These are phyloP conservation scores for Laguncularia racemosa DNA, from an alignment of 345 rosid genomes.

Conservation along the genomic window DNA sequence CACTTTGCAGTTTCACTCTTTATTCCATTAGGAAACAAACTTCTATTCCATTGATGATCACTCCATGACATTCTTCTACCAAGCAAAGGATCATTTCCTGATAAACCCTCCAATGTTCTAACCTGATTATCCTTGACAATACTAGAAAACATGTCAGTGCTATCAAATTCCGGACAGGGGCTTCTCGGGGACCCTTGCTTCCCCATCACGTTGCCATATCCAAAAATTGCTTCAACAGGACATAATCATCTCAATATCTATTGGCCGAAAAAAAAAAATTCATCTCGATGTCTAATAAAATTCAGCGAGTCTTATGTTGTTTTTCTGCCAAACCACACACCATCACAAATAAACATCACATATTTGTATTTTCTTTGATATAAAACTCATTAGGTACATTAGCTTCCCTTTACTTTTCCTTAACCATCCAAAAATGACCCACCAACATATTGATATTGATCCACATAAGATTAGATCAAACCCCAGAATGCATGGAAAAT, in stretches of 20 bases:
- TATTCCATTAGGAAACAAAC: conserved; percentile 26
- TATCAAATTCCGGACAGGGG: conserved; percentile 23
- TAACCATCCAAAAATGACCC: conserved; percentile 22
- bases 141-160: conserved; percentile 12
- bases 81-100: conserved; percentile 39
- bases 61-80: conserved; percentile 53
- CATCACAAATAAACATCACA: background rate
- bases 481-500: conserved; percentile 14
- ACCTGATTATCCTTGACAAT: conserved; percentile 27
- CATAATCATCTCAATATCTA: background rate
- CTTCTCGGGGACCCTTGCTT: conserved; percentile 44
- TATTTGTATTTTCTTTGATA: background rate
- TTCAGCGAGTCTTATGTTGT: background rate
- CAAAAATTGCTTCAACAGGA: background rate
- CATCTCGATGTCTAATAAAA: background rate
- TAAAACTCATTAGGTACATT: no score
- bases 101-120: conserved; percentile 28
- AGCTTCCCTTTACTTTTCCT: conserved; percentile 1
- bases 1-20: conserved; percentile 44
- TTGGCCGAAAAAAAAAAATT: no score
- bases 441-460: conserved; percentile 13
- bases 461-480: conserved; percentile 8
- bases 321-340: background rate
- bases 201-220: conserved; percentile 29
- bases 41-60: conserved; percentile 35